phyloP scores from a whole-genome alignment of 2,329 filamentous ascomycete species.

The Xylaria sp. region DNA sequence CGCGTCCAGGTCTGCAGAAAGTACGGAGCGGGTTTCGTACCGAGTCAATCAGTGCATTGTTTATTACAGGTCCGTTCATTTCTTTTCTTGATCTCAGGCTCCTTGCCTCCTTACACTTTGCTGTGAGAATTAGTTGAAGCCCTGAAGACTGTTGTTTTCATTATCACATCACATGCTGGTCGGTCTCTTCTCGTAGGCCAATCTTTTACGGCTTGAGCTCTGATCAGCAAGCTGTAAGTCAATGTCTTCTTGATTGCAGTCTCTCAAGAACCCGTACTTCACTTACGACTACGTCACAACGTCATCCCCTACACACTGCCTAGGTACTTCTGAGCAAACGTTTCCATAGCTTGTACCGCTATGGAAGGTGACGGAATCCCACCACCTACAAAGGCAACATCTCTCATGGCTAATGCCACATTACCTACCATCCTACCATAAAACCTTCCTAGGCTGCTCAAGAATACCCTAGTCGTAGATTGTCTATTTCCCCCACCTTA shows the following conservation, averaged over 20 bases:
- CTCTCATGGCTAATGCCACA: not conserved
- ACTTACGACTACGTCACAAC: not conserved
- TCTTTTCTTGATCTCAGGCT: not conserved
- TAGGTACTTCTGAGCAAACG: not conserved
- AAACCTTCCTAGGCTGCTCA: not conserved
- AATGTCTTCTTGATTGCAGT: not conserved
- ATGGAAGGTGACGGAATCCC: not conserved
- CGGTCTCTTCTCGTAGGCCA: not conserved
- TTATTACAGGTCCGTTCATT: not conserved
- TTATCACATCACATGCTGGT: no score
- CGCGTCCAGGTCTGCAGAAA: slow-evolving; percentile 10
- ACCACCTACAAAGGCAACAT: not conserved
- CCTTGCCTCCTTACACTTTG: not conserved
- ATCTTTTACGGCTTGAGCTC: no score
- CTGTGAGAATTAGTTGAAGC: not conserved
- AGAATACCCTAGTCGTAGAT: not conserved
- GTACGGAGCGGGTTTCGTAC: not conserved
- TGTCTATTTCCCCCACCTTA: not conserved
- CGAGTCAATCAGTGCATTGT: not conserved
- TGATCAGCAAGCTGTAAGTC: not conserved
- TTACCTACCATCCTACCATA: not conserved
- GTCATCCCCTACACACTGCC: not conserved
- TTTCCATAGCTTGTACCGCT: not conserved
- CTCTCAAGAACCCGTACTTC: not conserved
- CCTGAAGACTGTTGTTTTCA: not conserved